Conservation (phyloP, 225 moss, liverwort and hornwort species). For the Lunularia cruciata region DNA sequence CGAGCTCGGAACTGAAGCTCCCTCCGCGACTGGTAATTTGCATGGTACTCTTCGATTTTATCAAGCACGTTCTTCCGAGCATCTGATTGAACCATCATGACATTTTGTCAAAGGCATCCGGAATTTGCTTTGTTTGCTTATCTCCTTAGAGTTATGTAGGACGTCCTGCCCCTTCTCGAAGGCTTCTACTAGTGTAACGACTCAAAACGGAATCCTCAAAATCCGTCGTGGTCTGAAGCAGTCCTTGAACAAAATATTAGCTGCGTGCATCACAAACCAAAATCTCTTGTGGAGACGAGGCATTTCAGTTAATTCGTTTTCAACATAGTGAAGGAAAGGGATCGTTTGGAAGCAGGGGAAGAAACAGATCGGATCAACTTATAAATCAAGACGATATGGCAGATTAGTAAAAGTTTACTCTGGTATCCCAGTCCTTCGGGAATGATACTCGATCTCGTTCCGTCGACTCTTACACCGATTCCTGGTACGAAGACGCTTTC, state of each 20-base stretch:
- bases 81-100: constrained; percentile 7
- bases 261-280: no score
- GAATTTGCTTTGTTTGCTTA: neutral
- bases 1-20: constrained; percentile 15
- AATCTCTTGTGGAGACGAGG: no score
- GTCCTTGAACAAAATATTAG: no score
- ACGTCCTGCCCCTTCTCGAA: no score
- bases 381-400: neutral
- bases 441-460: neutral
- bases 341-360: no score
- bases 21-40: constrained; percentile 19
- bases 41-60: neutral
- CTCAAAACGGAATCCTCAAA: no score
- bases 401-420: constrained; percentile 3
- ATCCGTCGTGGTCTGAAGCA: no score
- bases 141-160: no score
- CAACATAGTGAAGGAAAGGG: no score
- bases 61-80: constrained; percentile 7
- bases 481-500: constrained; percentile 9
- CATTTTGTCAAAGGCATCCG: neutral
- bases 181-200: no score
- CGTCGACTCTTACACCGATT: neutral
- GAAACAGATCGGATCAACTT: neutral
- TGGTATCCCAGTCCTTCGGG: constrained; percentile 15
- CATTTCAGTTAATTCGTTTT: no score